Base-by-base conservation (phyloP, 192 early-diverging fungal genomes). In the Dissophora globulifera region DNA sequence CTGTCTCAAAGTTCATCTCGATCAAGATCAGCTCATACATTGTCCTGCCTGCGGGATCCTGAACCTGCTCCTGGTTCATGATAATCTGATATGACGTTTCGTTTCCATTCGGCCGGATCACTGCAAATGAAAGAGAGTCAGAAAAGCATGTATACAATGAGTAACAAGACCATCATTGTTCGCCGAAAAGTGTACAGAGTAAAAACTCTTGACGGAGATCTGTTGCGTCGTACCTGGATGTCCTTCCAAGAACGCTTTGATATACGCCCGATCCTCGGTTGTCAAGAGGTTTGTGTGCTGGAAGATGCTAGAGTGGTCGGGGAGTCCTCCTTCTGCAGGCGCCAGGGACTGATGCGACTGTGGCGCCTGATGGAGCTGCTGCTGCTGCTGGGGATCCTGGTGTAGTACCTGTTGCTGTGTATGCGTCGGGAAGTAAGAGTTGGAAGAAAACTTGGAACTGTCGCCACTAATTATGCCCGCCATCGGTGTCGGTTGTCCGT, bases 1-100 rank as follows among this genome's bases (percentile, higher is more conserved):
- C 72, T 35, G 72, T 76, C 42, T 76, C 72, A 57, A 76, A 76
- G 53, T 76, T 76, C 72, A 76, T 76, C 52, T 76, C 72, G 46
- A 76, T 76, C 23, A 76, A 22, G 32, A 76, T 76, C 45, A 65
- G 26, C 52, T 76, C 72, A 25, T 76, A 76, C 63, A 76, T 66
- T 2, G 52, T 52, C 40, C 51, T 66, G 42, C 72, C 72, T 2
- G 62, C 40, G 1, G 63, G 49, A 27, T 76, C 72, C 52, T 66
- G 62, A 2, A 76, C 63, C 43, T 76, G 63, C 19, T 76, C 64
- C 52, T 76, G 72, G 58, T 76, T 76, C 72, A 76, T 76, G 23
- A 76, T 62, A 35, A 76, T 76, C 30, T 76, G 72, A 20, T 66
- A 66, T 5, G 49, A 40, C 1, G 57, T 67, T 29, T 66, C 72